phyloP scores from a whole-genome alignment of 2,329 filamentous ascomycete genomes.

The Curvularia eragrostidis region DNA sequence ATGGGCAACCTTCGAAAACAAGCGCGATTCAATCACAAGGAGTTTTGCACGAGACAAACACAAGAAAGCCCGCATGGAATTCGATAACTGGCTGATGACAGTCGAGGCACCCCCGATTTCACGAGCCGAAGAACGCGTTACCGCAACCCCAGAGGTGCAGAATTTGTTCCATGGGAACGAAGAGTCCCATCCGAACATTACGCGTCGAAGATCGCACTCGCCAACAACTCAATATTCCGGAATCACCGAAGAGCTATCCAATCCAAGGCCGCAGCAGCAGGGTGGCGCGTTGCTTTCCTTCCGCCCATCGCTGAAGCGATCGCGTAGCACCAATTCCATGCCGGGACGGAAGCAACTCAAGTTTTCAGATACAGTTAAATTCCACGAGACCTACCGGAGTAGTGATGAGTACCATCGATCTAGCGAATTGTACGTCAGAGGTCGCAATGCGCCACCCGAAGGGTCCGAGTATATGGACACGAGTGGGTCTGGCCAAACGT shows the following conservation, averaged over 20 bases:
- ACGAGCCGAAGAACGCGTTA: constrained; percentile 4
- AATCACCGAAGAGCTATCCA: background rate
- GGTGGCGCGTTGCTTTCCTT: constrained; percentile 4
- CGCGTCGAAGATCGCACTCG: constrained; percentile 17
- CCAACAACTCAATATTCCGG: constrained; percentile 5
- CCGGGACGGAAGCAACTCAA: constrained; percentile 27
- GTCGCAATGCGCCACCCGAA: constrained; percentile 36
- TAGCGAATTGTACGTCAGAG: constrained; percentile 31
- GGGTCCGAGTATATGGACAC: constrained; percentile 38
- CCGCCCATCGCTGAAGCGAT: constrained; percentile 13
- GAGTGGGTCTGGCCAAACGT: constrained; percentile 29
- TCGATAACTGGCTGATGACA: constrained; percentile 37
- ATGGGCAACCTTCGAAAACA: constrained; percentile 19
- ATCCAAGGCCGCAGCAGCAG: constrained; percentile 1
- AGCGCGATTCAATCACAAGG: constrained; percentile 23
- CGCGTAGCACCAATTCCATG: constrained; percentile 12
- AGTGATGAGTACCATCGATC: constrained; percentile 24
- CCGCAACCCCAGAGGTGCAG: background rate
- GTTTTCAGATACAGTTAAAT: constrained; percentile 28
- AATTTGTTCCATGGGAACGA: background rate
- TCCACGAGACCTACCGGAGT: constrained; percentile 27
- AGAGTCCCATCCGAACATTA: constrained; percentile 8
- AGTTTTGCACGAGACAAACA: constrained; percentile 21
- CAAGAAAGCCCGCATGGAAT: constrained; percentile 25
- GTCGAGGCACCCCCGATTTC: constrained; percentile 21